Evolutionary conservation across 169 alveolate species (phyloP).

Genomic region (Neospora caninum): DNA sequence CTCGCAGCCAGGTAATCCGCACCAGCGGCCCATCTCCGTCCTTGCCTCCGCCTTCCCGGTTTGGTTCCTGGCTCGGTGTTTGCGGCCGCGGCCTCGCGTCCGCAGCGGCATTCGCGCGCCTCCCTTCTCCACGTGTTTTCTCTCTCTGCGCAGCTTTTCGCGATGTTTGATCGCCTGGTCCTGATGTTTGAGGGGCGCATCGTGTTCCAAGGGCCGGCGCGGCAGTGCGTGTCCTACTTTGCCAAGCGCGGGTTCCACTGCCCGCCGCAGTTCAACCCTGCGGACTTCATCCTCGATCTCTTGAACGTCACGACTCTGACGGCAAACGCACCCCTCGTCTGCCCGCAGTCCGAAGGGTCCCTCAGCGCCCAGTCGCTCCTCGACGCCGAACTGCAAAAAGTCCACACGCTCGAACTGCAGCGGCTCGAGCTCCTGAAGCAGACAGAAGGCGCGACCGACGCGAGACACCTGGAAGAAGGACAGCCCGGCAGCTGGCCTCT

Average conservation of each 20-base stretch:
- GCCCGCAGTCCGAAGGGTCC: constrained; percentile 25
- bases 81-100: no score
- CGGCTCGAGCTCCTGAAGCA: background rate
- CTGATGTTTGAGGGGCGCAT: constrained; percentile 78
- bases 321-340: constrained; percentile 11
- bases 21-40: background rate
- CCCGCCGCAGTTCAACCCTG: constrained; percentile 76
- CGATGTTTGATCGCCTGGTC: constrained; percentile 80
- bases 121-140: background rate
- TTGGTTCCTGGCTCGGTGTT: background rate
- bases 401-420: background rate
- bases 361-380: constrained; percentile 26
- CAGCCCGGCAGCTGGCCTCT: background rate
- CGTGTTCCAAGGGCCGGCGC: constrained; percentile 80
- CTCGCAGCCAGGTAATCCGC: constrained; percentile 59
- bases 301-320: constrained; percentile 25
- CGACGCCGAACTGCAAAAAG: background rate
- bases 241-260: constrained; percentile 70
- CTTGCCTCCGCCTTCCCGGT: background rate
- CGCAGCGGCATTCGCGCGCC: background rate
- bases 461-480: background rate
- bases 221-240: constrained; percentile 71
- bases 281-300: constrained; percentile 73
- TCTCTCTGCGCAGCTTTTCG: constrained; percentile 64
- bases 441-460: background rate